Base-by-base conservation (phyloP, 371 early-diverging fungal genomes). In the Mortierella sp. region DNA sequence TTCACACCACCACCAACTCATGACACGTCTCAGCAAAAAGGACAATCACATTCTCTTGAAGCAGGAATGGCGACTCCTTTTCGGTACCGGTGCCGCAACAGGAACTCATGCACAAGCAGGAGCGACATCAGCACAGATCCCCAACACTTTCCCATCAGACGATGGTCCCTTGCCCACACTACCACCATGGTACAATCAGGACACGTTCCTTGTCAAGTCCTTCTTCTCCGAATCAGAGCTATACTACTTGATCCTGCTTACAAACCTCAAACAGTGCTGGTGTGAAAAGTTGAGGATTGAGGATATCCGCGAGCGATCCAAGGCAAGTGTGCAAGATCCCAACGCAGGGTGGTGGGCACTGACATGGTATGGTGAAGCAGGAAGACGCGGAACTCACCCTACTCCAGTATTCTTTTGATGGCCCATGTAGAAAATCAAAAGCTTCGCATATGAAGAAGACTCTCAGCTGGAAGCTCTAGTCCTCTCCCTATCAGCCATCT, bases 371-470 rank as follows among this genome's bases (percentile, higher is more conserved):
- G n/a, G n/a, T n/a, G n/a, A n/a, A n/a, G n/a, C n/a, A n/a, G n/a
- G n/a, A n/a, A n/a, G n/a, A n/a, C n/a, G n/a, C n/a, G n/a, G n/a
- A n/a, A 34, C 34, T 34, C 34, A 34, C 34, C 34, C 10, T 34
- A 34, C 34, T 24, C 24, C 2, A 24, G 16, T 44, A 10, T 19
- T 45, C 60, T 34, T 22, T n/a, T 44, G 22, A 29, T 27, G 37
- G 7, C 27, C 9, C n/a, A 10, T 31, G 14, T 57, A 76, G 76
- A 61, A 44, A 14, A 76, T 76, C 21, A 64, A 39, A 39, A 76
- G 69, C 54, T 76, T 76, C 49, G 76, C 63, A 3, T 62, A 76
- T 28, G 76, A 76, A 27, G 76, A 76, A 27, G 76, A 76, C 19
- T 43, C 68, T 0, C 76, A 76, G 43, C 2, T 76, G 16, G 76